Percentiles rank a stretch among this genome's conserved stretches.
These are phyloP conservation scores for Aspergillus tubingensis DNA, from an alignment of 2,329 filamentous ascomycete genomes.

Conservation along the genomic window DNA sequence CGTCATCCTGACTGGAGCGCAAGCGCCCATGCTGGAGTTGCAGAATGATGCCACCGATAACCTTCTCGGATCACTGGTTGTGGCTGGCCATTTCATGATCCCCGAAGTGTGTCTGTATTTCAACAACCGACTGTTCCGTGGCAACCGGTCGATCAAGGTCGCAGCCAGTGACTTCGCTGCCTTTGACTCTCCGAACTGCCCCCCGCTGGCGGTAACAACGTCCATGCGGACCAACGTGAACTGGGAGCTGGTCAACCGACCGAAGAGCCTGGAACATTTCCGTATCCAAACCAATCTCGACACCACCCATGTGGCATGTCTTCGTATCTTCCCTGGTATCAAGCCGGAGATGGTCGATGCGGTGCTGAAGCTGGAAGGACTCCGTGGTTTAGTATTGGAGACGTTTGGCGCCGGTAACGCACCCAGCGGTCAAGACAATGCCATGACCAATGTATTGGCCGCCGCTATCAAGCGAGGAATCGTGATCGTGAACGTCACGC, in stretches of 20 bases:
- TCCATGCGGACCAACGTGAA: slow-evolving; percentile 78
- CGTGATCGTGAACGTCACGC: slow-evolving; percentile 86
- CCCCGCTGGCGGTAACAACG: slow-evolving; percentile 78
- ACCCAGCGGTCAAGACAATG: slow-evolving; percentile 76
- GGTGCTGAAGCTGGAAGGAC: slow-evolving; percentile 72
- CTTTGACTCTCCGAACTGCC: slow-evolving; percentile 84
- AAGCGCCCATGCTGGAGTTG: slow-evolving; percentile 84
- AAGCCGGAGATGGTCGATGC: slow-evolving; percentile 90
- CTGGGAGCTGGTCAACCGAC: slow-evolving; percentile 75
- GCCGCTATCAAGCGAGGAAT: slow-evolving; percentile 77
- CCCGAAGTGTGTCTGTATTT: slow-evolving; percentile 94
- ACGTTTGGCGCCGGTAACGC: slow-evolving; percentile 94
- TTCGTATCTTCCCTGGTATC: slow-evolving; percentile 90
- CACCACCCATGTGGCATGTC: slow-evolving; percentile 84
- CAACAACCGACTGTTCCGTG: slow-evolving; percentile 85
- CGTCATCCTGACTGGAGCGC: slow-evolving; percentile 79
- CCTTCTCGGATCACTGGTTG: slow-evolving; percentile 80
- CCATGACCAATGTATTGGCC: slow-evolving; percentile 74
- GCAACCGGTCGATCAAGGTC: slow-evolving; percentile 85
- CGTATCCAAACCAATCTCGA: slow-evolving; percentile 73
- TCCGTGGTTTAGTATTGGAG: slow-evolving; percentile 82
- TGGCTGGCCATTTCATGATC: slow-evolving; percentile 89
- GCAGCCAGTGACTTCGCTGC: slow-evolving; percentile 84
- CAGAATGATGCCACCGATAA: slow-evolving; percentile 93
- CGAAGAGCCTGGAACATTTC: slow-evolving; percentile 73